Conservation (phyloP, 306 rosid species). For the Cucumis sativus region DNA sequence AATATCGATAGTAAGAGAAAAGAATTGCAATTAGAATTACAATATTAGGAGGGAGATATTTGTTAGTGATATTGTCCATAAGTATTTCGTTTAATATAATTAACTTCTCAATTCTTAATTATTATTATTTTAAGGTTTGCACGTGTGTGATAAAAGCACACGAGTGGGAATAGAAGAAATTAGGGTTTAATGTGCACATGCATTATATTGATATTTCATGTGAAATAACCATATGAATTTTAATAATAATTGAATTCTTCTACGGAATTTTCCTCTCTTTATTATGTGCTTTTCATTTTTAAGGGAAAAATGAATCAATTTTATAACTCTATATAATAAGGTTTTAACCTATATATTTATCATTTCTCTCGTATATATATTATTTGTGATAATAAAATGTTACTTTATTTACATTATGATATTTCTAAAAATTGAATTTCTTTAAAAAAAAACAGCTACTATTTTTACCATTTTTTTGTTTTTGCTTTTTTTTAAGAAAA, state of each 20-base stretch:
- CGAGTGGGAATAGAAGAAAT: background rate
- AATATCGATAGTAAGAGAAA: too few relatives aligned
- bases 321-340: background rate
- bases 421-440: background rate
- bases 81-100: background rate
- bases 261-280: background rate
- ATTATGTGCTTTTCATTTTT: background rate
- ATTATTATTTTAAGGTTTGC: background rate
- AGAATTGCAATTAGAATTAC: too few relatives aligned
- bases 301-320: background rate
- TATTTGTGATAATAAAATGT: background rate
- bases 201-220: background rate
- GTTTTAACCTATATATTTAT: background rate
- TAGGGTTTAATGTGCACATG: background rate
- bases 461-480: too few relatives aligned
- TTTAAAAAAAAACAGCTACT: too few relatives aligned
- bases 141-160: background rate
- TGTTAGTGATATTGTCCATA: background rate
- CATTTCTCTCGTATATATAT: background rate
- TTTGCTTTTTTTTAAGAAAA: too few relatives aligned
- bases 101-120: background rate
- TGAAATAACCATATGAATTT: background rate
- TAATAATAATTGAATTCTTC: background rate
- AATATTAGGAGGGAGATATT: background rate
- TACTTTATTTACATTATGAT: too few relatives aligned